Base-by-base conservation (phyloP, 208 protist species). In the Vickermania spadyakhi region DNA sequence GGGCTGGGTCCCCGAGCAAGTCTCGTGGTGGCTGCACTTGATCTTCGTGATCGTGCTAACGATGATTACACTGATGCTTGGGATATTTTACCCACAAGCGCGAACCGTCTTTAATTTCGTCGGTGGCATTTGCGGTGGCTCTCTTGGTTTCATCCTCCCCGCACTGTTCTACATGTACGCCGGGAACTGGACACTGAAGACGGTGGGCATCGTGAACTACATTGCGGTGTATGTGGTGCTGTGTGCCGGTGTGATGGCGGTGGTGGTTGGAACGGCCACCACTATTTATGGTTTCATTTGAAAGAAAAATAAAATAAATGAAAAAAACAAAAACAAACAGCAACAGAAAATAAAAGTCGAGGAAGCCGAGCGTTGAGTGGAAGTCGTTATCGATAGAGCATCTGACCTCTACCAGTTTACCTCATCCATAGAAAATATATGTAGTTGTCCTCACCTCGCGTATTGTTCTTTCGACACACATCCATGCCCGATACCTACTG, bases 51-150 rank as follows among this genome's bases (percentile, higher is more conserved):
- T 13, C 22, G 13, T 53, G 1, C 27, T 79, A 11, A 50, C 72
- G 21, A 5, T 66, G 3, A 42, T 66, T 3, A 29, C 64, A 14
- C 60, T 75, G n/a, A 23, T 82, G 4, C 14, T 62, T 7, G 75
- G 63, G 13, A 31, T 82, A 5, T 65, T 78, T 26, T 66, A 75
- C 28, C 68, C 68, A 18, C 55, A 70, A 21, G 60, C 75, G 50
- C 56, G 73, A 7, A 57, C 72, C n/a, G 70, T 78, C 22, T 82
- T 82, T 31, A 50, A 31, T 23, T 57, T 82, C 14, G 25, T 82
- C 3, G 75, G 72, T 4, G 53, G 63, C 28, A 21, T 78, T 29
- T 73, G 62, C 62, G 58, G 60, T 26, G 69, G 68, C 5, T 66
- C 66, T 5, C 31, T 79, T 2, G 65, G 64, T 2, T 79, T 79